phyloP scores from a whole-genome alignment of 768 basidiomycete species.

The Dendrothele bispora region DNA sequence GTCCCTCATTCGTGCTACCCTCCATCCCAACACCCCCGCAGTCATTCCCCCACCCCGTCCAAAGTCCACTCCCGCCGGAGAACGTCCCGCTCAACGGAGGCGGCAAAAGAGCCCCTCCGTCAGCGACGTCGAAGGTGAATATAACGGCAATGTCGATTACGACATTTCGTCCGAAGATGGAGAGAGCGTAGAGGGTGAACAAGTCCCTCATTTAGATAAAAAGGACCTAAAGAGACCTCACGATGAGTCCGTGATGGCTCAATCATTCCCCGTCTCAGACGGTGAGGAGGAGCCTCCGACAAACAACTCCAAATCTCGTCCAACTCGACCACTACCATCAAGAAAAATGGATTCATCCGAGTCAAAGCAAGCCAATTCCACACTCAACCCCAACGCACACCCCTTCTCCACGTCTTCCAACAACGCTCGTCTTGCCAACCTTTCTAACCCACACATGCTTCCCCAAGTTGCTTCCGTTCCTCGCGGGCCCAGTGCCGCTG shows the following conservation, averaged over 20 bases:
- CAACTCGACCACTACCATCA: slow-evolving; percentile 63
- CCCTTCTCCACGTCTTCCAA: slow-evolving; percentile 26
- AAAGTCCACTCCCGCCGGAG: slow-evolving; percentile 69
- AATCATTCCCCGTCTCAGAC: slow-evolving; percentile 19
- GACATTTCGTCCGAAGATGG: slow-evolving; percentile 16
- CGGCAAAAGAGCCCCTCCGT: slow-evolving; percentile 44
- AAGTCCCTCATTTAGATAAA: slow-evolving; percentile 24
- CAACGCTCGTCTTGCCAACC: slow-evolving; percentile 46
- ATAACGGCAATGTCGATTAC: slow-evolving; percentile 28
- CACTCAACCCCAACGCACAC: slow-evolving; percentile 7
- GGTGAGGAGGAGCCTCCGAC: slow-evolving; percentile 3
- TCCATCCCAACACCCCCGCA: slow-evolving; percentile 15
- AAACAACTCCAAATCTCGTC: slow-evolving; percentile 34
- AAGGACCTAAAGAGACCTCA: slow-evolving; percentile 6
- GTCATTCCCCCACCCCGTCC: slow-evolving; percentile 63
- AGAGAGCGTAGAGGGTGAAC: slow-evolving; percentile 27
- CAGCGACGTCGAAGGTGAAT: slow-evolving; percentile 32
- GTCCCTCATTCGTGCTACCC: not conserved
- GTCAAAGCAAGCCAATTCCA: slow-evolving; percentile 15
- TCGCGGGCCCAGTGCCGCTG: slow-evolving; percentile 29
- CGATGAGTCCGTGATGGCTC: slow-evolving; percentile 12
- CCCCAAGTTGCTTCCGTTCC: slow-evolving; percentile 81
- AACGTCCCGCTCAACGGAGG: slow-evolving; percentile 50
- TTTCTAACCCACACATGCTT: slow-evolving; percentile 75
- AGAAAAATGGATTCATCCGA: slow-evolving; percentile 47